Evolutionary conservation across 192 early-diverging fungal species (phyloP).

Genomic region (Entrophospora sp.): DNA sequence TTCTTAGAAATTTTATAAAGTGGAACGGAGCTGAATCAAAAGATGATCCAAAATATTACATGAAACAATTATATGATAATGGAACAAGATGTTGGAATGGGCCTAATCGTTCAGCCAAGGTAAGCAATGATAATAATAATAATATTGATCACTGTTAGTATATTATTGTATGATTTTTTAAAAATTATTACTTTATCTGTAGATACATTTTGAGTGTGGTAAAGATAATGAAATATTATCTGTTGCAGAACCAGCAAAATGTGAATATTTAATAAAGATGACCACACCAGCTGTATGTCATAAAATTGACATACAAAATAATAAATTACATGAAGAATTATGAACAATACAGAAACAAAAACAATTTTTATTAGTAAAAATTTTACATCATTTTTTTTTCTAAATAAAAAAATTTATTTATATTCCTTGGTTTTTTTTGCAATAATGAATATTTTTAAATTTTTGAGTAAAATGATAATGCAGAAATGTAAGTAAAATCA

Average conservation of each 20-base stretch:
- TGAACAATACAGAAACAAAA: too few relatives aligned
- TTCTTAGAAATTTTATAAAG: conserved; percentile 34
- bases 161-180: background rate
- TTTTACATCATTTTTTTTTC: too few relatives aligned
- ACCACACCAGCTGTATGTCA: conserved; percentile 76
- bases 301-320: too few relatives aligned
- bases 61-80: conserved; percentile 53
- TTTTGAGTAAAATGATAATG: too few relatives aligned
- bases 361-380: too few relatives aligned
- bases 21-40: conserved; percentile 36
- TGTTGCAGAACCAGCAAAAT: conserved; percentile 86
- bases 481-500: too few relatives aligned
- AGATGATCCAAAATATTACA: conserved; percentile 33
- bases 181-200: conserved; percentile 23
- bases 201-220: conserved; percentile 67
- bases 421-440: too few relatives aligned
- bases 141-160: background rate
- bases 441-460: too few relatives aligned
- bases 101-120: conserved; percentile 68
- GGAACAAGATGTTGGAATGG: conserved; percentile 95
- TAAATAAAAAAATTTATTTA: too few relatives aligned
- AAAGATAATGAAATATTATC: conserved; percentile 51
- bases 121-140: conserved; percentile 12
- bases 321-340: too few relatives aligned
- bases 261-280: conserved; percentile 79